These are phyloP conservation scores for Plantago ovata DNA, from an alignment of 257 asterid genomes.

Conservation along the genomic window DNA sequence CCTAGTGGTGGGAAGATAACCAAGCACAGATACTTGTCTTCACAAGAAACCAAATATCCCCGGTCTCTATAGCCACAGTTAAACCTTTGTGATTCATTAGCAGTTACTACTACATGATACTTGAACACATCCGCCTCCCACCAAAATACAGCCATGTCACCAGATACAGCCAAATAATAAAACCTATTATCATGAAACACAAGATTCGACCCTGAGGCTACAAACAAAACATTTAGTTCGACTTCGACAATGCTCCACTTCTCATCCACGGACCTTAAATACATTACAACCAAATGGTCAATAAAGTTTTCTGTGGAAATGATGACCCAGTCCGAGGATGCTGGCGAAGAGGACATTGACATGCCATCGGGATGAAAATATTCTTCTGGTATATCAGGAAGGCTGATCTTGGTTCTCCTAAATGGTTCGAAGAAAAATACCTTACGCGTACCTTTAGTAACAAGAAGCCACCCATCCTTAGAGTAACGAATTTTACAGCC, in stretches of 20 bases:
- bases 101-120: neutral
- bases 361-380: neutral
- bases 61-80: too few species aligned
- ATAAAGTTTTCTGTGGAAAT: neutral
- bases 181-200: neutral
- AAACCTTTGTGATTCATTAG: neutral
- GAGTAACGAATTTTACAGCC: neutral
- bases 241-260: neutral
- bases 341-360: conserved; percentile 1
- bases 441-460: neutral
- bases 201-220: neutral
- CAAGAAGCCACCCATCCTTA: neutral
- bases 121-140: neutral
- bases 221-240: neutral
- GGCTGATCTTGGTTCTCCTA: neutral
- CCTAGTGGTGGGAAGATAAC: too few species aligned
- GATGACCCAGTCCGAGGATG: neutral
- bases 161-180: neutral
- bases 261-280: neutral
- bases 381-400: neutral
- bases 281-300: too few species aligned
- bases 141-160: neutral
- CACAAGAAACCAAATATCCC: neutral
- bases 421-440: neutral
- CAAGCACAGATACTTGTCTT: too few species aligned